A percentile compares a stretch with the other conserved stretches of the same genome.
Conservation (phyloP, 1,284 basidiomycete species). For the Somion occarium region DNA sequence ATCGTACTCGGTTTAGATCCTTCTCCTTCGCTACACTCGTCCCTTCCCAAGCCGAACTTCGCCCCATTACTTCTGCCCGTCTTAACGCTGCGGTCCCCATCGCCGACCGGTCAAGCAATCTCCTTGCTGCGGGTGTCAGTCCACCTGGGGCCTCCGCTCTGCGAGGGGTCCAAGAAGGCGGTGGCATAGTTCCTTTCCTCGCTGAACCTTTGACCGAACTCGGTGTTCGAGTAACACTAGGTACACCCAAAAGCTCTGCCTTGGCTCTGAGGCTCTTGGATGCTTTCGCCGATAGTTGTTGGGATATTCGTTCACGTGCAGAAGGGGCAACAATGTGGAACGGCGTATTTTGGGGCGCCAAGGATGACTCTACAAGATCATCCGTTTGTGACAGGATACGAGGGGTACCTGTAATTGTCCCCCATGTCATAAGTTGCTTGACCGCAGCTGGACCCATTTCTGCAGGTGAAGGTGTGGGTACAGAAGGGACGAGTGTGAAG, state of each 20-base stretch:
- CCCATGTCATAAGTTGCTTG: slow-evolving; percentile 92
- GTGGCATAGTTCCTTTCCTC: slow-evolving; percentile 55
- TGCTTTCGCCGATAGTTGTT: slow-evolving; percentile 71
- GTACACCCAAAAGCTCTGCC: slow-evolving; percentile 47
- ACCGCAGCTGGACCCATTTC: slow-evolving; percentile 71
- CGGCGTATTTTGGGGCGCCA: slow-evolving; percentile 48
- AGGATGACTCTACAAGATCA: slow-evolving; percentile 37
- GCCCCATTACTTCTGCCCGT: slow-evolving; percentile 68
- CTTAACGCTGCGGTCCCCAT: slow-evolving; percentile 55
- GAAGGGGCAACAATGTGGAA: slow-evolving; percentile 72
- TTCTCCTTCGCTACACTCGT: slow-evolving; percentile 40
- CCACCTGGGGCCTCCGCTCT: slow-evolving; percentile 61
- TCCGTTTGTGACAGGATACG: slow-evolving; percentile 71
- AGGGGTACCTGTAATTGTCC: slow-evolving; percentile 82
- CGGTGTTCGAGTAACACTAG: slow-evolving; percentile 31
- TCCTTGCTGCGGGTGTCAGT: slow-evolving; percentile 77
- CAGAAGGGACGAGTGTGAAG: slow-evolving; percentile 72
- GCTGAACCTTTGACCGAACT: slow-evolving; percentile 9
- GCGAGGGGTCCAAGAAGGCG: slow-evolving; percentile 66
- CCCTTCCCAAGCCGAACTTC: slow-evolving; percentile 54
- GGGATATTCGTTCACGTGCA: slow-evolving; percentile 72
- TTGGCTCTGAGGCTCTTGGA: slow-evolving; percentile 66
- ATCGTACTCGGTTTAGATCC: slow-evolving; percentile 61
- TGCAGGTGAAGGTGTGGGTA: slow-evolving; percentile 83
- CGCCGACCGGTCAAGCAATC: slow-evolving; percentile 68